Percentiles rank a stretch among this genome's conserved stretches.
Conservation (phyloP, 2,329 filamentous ascomycete genomes). For the Orbilia brochopaga region DNA sequence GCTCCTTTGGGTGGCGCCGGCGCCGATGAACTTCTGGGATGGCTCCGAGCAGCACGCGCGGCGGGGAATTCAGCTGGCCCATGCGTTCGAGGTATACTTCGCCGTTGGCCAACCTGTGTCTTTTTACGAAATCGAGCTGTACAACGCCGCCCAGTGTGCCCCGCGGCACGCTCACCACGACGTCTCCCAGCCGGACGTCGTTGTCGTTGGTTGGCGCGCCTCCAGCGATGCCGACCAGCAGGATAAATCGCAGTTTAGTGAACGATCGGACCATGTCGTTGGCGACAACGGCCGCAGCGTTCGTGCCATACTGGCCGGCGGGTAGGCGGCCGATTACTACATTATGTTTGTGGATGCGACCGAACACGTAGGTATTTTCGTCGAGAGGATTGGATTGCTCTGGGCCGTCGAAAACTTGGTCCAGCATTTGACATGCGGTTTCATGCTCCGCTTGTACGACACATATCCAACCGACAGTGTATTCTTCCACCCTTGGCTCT, state of each 20-base stretch:
- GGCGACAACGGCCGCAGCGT: background rate
- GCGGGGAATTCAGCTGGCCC: background rate
- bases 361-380: slow-evolving; percentile 14
- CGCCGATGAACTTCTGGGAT: too few relatives aligned
- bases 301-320: slow-evolving; percentile 10
- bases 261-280: slow-evolving; percentile 8
- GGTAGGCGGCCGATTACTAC: slow-evolving; percentile 13
- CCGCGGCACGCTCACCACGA: slow-evolving; percentile 15
- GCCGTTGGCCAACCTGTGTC: background rate
- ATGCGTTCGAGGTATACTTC: slow-evolving; percentile 3
- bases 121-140: slow-evolving; percentile 29
- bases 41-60: background rate
- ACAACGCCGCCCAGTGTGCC: background rate
- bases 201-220: slow-evolving; percentile 15
- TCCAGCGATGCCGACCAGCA: slow-evolving; percentile 30
- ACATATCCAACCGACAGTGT: too few relatives aligned
- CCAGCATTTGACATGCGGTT: slow-evolving; percentile 4
- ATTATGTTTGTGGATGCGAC: slow-evolving; percentile 9
- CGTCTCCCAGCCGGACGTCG: slow-evolving; percentile 18
- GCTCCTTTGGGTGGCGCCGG: too few relatives aligned
- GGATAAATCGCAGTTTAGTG: background rate
- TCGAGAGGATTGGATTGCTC: background rate
- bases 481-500: too few relatives aligned
- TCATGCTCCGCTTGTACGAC: too few relatives aligned
- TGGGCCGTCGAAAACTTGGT: background rate